Percentiles rank a stretch among this genome's conserved stretches.
Evolutionary conservation across 345 rosid genomes (phyloP).

Genomic region (Populus alba): DNA sequence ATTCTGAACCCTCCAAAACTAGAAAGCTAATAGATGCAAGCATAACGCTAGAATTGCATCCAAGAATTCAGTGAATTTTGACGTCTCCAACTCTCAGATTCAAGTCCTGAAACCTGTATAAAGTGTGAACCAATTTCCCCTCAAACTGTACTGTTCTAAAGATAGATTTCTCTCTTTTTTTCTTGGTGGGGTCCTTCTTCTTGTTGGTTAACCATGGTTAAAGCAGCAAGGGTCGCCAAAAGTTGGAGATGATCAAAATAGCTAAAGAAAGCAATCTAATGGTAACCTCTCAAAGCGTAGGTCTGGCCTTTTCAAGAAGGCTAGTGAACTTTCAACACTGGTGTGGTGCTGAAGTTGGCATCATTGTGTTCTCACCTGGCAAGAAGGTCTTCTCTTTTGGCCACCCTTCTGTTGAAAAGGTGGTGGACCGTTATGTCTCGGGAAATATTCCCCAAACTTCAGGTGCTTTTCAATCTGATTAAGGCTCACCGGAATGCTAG

Average conservation of each 20-base stretch:
- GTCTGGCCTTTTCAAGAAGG: slow-evolving; percentile 30
- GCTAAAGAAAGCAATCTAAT: slow-evolving; percentile 20
- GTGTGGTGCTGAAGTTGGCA: slow-evolving; percentile 23
- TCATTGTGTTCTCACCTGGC: slow-evolving; percentile 26
- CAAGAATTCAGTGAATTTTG: background rate
- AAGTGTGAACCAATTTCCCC: background rate
- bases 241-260: slow-evolving; percentile 22
- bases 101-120: slow-evolving; percentile 6
- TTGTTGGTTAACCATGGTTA: slow-evolving; percentile 3
- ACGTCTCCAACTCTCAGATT: background rate
- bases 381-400: slow-evolving; percentile 28
- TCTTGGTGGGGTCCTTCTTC: background rate
- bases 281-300: slow-evolving; percentile 26
- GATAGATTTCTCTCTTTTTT: background rate
- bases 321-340: slow-evolving; percentile 28
- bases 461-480: slow-evolving; percentile 28
- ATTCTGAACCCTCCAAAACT: slow-evolving; percentile 13
- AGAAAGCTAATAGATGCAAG: slow-evolving; percentile 12
- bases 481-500: slow-evolving; percentile 43
- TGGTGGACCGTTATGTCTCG: slow-evolving; percentile 19
- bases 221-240: slow-evolving; percentile 16
- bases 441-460: slow-evolving; percentile 19
- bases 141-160: background rate
- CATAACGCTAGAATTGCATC: background rate
- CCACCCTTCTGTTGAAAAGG: slow-evolving; percentile 17